phyloP scores from a whole-genome alignment of 495 filamentous ascomycete species.

The Penicillium canariense region DNA sequence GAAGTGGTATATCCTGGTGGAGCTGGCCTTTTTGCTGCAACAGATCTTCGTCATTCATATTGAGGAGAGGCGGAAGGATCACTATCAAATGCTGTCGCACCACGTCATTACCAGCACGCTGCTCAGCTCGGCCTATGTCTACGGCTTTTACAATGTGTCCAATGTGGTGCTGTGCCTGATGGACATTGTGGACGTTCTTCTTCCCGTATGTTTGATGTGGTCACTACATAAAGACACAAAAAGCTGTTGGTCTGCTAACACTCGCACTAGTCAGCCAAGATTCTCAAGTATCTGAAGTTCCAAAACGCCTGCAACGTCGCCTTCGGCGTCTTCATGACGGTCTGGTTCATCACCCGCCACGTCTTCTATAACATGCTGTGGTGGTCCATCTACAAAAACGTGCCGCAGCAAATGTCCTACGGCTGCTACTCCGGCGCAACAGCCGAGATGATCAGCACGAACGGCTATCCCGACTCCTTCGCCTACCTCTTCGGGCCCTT shows the following conservation, averaged over 20 bases:
- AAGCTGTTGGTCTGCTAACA: neutral
- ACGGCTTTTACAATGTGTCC: constrained; percentile 79
- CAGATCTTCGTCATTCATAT: constrained; percentile 93
- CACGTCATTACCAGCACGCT: constrained; percentile 85
- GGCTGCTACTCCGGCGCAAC: constrained; percentile 69
- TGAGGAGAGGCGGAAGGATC: constrained; percentile 89
- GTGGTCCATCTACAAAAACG: constrained; percentile 76
- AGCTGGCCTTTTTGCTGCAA: constrained; percentile 91
- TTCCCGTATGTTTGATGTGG: constrained; percentile 63
- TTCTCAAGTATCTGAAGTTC: constrained; percentile 84
- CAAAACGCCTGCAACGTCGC: constrained; percentile 73
- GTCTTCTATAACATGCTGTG: constrained; percentile 72
- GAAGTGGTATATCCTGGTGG: constrained; percentile 90
- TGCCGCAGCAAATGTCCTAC: constrained; percentile 57
- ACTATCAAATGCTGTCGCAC: constrained; percentile 93
- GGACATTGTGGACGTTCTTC: constrained; percentile 87
- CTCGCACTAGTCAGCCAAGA: constrained; percentile 73
- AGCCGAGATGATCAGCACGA: constrained; percentile 50
- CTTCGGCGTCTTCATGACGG: constrained; percentile 83
- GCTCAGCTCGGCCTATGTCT: constrained; percentile 76
- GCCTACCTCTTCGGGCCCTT: constrained; percentile 69
- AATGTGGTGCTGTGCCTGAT: constrained; percentile 88
- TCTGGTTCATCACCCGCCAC: constrained; percentile 84
- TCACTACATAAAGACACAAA: neutral
- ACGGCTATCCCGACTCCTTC: constrained; percentile 56